A percentile compares a stretch with the other conserved stretches of the same genome.
phyloP scores from a whole-genome alignment of 1,139 yeast species.

The Ogataea hybrid region DNA sequence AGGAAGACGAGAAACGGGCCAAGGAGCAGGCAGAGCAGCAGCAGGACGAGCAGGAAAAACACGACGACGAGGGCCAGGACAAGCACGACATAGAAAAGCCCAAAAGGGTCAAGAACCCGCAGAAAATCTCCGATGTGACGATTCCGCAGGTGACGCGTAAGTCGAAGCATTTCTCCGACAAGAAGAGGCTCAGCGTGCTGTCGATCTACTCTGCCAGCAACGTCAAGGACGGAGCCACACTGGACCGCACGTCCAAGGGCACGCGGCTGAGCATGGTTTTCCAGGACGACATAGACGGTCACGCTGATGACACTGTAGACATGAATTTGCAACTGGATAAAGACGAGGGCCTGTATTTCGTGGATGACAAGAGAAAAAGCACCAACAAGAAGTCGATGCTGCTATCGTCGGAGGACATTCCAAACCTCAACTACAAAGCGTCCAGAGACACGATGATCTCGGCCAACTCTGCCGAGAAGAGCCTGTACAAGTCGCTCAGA shows the following conservation, averaged over 20 bases:
- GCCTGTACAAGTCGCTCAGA: conserved; percentile 25
- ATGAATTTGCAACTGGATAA: conserved; percentile 19
- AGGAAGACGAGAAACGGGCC: conserved; percentile 18
- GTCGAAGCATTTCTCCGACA: conserved; percentile 58
- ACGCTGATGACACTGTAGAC: conserved; percentile 21
- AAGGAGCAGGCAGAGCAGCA: conserved; percentile 15
- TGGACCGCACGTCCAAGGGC: conserved; percentile 22
- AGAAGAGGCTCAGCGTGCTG: conserved; percentile 65
- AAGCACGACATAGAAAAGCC: neutral
- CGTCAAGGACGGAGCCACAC: conserved; percentile 31
- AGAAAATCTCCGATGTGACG: conserved; percentile 54
- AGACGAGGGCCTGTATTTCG: conserved; percentile 28
- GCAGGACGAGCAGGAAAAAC: conserved; percentile 18
- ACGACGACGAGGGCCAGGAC: conserved; percentile 23
- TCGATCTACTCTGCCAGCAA: conserved; percentile 59
- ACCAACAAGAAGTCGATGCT: conserved; percentile 14
- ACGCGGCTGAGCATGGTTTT: conserved; percentile 25
- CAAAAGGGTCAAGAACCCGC: conserved; percentile 30
- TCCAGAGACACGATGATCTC: conserved; percentile 31
- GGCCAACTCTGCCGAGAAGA: conserved; percentile 23
- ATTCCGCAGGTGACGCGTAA: conserved; percentile 72
- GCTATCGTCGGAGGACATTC: conserved; percentile 15
- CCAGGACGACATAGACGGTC: conserved; percentile 18
- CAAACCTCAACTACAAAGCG: conserved; percentile 23
- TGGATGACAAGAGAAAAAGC: conserved; percentile 18